Conservation (phyloP, 352 stramenopile species). For the Globisporangium ultimum region DNA sequence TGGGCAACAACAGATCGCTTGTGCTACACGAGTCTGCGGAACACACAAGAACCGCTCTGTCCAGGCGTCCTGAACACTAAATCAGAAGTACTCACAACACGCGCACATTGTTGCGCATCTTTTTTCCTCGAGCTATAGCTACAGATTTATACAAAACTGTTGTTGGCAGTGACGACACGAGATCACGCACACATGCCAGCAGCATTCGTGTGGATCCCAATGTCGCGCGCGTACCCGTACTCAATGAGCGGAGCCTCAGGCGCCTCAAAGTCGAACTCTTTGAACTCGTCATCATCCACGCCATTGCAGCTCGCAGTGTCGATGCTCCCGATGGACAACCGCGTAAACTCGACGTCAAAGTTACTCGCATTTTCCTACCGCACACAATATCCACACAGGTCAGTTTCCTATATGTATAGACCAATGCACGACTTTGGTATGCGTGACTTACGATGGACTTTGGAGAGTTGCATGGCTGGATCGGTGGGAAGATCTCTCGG, state of each 20-base stretch:
- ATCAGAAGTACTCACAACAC: too few relatives aligned
- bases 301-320: slow-evolving; percentile 23
- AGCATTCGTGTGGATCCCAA: slow-evolving; percentile 5
- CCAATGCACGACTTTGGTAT: neutral
- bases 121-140: too few relatives aligned
- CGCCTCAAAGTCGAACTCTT: slow-evolving; percentile 85
- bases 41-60: too few relatives aligned
- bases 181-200: slow-evolving; percentile 13
- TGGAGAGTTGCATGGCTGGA: slow-evolving; percentile 50
- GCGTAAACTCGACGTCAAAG: slow-evolving; percentile 86
- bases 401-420: neutral
- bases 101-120: too few relatives aligned
- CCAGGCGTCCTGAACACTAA: too few relatives aligned
- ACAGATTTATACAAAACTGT: too few relatives aligned
- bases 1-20: too few relatives aligned
- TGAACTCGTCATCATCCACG: slow-evolving; percentile 65
- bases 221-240: slow-evolving; percentile 50
- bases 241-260: slow-evolving; percentile 42
- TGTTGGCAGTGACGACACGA: too few relatives aligned
- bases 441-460: slow-evolving; percentile 39
- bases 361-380: slow-evolving; percentile 64
- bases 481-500: slow-evolving; percentile 50
- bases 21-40: too few relatives aligned
- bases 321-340: slow-evolving; percentile 42
- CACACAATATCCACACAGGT: neutral